Evolutionary conservation across 345 rosid species (phyloP).

Genomic region (Brassica incana): DNA sequence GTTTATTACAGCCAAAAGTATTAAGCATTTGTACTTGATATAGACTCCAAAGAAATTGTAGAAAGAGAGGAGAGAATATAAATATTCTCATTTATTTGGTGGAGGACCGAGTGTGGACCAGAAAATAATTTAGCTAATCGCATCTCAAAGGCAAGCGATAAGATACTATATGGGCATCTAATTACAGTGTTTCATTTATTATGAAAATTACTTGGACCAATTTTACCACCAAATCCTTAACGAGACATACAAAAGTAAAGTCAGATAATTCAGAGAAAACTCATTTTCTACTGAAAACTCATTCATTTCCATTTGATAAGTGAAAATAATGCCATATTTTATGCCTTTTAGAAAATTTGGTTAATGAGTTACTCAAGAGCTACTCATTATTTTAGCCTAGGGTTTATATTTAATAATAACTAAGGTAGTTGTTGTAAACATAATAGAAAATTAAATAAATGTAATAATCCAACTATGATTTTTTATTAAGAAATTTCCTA

Average conservation of each 20-base stretch:
- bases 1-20: constrained; percentile 23
- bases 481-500: no score
- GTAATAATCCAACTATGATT: no score
- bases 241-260: background rate
- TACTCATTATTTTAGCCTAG: background rate
- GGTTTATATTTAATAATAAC: no score
- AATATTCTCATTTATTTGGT: constrained; percentile 36
- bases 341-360: background rate
- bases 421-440: no score
- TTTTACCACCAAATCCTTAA: background rate
- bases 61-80: constrained; percentile 28
- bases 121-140: constrained; percentile 26
- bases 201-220: constrained; percentile 2
- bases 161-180: constrained; percentile 16
- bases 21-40: constrained; percentile 39
- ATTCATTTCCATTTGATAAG: background rate
- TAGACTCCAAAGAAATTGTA: constrained; percentile 30
- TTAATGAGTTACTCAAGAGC: background rate
- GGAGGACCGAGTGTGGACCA: constrained; percentile 40
- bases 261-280: background rate
- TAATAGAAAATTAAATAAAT: no score
- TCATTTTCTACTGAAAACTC: background rate
- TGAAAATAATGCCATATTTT: background rate
- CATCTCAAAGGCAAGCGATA: constrained; percentile 11
- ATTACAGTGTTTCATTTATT: constrained; percentile 13